Conservation (phyloP, 345 rosid species). For the Psidium guajava region DNA sequence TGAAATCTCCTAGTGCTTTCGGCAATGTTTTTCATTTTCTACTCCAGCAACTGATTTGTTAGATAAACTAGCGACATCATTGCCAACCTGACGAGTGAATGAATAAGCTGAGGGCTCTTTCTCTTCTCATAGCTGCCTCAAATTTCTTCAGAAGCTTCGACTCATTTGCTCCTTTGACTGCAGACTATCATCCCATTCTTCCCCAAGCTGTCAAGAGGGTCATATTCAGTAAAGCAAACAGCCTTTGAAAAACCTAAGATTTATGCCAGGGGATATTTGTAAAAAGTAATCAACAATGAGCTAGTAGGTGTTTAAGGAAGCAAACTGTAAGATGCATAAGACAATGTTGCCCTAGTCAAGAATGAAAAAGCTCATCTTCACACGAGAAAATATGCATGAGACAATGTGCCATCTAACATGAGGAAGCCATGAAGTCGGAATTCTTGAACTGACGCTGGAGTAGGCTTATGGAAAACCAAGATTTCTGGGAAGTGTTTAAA, state of each 20-base stretch:
- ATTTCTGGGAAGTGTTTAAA: neutral
- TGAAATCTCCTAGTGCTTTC: neutral
- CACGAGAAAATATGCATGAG: neutral
- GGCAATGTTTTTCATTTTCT: neutral
- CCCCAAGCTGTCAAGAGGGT: slow-evolving; percentile 48
- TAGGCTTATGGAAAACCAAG: neutral
- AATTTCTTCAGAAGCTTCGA: slow-evolving; percentile 65
- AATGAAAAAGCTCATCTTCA: neutral
- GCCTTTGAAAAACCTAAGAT: neutral
- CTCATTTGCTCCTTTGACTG: slow-evolving; percentile 85
- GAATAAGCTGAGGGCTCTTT: slow-evolving; percentile 87
- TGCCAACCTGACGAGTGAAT: slow-evolving; percentile 79
- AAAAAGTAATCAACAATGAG: neutral
- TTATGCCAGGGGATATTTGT: neutral
- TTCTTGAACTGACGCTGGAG: neutral
- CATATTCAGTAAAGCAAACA: neutral
- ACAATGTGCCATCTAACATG: neutral
- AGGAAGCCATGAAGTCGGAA: neutral
- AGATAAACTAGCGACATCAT: neutral
- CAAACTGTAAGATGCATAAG: neutral
- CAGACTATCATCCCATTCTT: slow-evolving; percentile 82
- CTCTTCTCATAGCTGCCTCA: slow-evolving; percentile 94
- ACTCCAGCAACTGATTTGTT: neutral
- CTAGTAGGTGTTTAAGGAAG: neutral
- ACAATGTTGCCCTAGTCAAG: neutral